Evolutionary conservation across 2,329 filamentous ascomycete species (phyloP).

Genomic region (Calonectria multiphialidica): DNA sequence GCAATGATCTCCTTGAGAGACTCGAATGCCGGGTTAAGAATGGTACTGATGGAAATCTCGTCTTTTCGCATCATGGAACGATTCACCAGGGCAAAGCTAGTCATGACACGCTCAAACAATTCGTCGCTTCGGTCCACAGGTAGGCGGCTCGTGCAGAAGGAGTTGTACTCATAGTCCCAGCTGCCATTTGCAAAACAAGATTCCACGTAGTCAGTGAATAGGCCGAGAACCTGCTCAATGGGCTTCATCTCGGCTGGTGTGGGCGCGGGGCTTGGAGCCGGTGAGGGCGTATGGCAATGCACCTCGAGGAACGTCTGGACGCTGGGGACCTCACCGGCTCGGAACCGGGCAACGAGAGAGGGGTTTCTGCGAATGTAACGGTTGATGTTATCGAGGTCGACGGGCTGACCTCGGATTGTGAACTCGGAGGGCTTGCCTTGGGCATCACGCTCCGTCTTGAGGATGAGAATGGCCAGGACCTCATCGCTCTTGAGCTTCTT

Average conservation of each 20-base stretch:
- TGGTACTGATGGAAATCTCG: constrained; percentile 45
- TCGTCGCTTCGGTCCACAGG: constrained; percentile 47
- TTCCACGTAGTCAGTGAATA: constrained; percentile 47
- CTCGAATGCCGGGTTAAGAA: constrained; percentile 51
- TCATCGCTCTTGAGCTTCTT: constrained; percentile 57
- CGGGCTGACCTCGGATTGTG: constrained; percentile 52
- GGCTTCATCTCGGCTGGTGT: constrained; percentile 36
- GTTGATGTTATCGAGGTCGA: constrained; percentile 54
- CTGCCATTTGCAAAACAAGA: constrained; percentile 42
- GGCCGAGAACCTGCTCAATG: constrained; percentile 43
- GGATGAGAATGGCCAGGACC: constrained; percentile 53
- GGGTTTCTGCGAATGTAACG: constrained; percentile 56
- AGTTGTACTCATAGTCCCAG: constrained; percentile 48
- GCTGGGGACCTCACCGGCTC: constrained; percentile 46
- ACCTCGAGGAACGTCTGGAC: constrained; percentile 48
- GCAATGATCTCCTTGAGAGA: constrained; percentile 49
- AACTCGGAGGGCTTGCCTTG: constrained; percentile 50
- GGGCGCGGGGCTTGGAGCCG: constrained; percentile 35
- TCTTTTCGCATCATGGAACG: constrained; percentile 49
- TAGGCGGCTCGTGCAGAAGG: constrained; percentile 41
- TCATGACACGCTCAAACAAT: constrained; percentile 50
- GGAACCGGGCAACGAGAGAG: constrained; percentile 47
- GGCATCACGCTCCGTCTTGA: constrained; percentile 52
- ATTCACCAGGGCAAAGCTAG: constrained; percentile 50
- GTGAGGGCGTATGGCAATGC: constrained; percentile 47